These are phyloP conservation scores for Monascus purpureus DNA, from an alignment of 495 filamentous ascomycete species.

Conservation along the genomic window DNA sequence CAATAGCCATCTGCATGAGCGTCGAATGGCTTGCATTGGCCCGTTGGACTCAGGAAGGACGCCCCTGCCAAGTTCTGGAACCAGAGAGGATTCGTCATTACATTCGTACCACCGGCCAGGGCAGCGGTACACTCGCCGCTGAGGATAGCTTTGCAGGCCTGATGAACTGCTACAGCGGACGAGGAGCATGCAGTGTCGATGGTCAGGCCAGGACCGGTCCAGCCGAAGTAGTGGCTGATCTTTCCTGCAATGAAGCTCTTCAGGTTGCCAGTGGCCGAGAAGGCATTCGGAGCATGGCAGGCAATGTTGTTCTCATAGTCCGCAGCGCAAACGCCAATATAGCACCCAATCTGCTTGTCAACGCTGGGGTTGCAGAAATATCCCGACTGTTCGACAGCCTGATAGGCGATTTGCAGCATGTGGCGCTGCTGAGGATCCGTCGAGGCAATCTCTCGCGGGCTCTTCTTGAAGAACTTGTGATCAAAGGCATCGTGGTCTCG, in stretches of 20 bases:
- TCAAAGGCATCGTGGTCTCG: slow-evolving; percentile 33
- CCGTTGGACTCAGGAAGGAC: slow-evolving; percentile 26
- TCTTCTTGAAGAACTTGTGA: slow-evolving; percentile 37
- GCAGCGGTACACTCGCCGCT: slow-evolving; percentile 25
- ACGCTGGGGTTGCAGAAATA: slow-evolving; percentile 14
- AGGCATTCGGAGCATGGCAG: slow-evolving; percentile 20
- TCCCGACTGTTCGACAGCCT: slow-evolving; percentile 33
- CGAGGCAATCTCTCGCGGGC: slow-evolving; percentile 27
- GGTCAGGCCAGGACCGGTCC: slow-evolving; percentile 31
- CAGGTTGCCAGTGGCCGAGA: slow-evolving; percentile 21
- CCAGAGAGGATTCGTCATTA: slow-evolving; percentile 21
- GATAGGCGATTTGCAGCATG: slow-evolving; percentile 33
- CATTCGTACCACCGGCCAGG: slow-evolving; percentile 27
- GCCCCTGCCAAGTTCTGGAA: slow-evolving; percentile 24
- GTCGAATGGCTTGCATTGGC: slow-evolving; percentile 57
- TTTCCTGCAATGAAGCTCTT: slow-evolving; percentile 22
- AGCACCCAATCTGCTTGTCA: slow-evolving; percentile 17
- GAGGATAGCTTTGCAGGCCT: slow-evolving; percentile 22
- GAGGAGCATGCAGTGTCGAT: slow-evolving; percentile 37
- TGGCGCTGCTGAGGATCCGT: slow-evolving; percentile 41
- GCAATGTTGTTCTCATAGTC: slow-evolving; percentile 30
- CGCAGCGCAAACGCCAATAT: slow-evolving; percentile 15
- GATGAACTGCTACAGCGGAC: slow-evolving; percentile 26
- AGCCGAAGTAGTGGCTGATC: slow-evolving; percentile 31
- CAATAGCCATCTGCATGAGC: slow-evolving; percentile 60